Percentiles rank a stretch among this genome's conserved stretches.
These are phyloP conservation scores for Fraxinus greggii DNA, from an alignment of 305 asterid genomes.

Conservation along the genomic window DNA sequence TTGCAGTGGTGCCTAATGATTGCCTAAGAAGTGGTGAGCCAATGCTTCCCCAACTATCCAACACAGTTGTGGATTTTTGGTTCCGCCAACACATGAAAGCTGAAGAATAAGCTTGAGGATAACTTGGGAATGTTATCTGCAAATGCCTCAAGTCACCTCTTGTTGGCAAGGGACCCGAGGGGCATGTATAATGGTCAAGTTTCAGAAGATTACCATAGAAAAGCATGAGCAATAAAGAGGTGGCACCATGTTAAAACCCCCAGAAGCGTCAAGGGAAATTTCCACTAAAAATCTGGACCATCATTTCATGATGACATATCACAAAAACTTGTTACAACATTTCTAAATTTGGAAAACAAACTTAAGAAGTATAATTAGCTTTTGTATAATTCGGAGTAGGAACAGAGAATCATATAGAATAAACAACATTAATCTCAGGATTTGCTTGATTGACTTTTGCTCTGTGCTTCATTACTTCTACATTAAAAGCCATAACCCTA, in stretches of 20 bases:
- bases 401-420: neutral
- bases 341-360: neutral
- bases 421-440: constrained; percentile 7
- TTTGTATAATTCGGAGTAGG: neutral
- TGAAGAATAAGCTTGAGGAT: neutral
- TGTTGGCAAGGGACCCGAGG: neutral
- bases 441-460: constrained; percentile 4
- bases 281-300: neutral
- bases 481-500: constrained; percentile 1
- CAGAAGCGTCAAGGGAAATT: neutral
- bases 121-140: neutral
- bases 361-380: neutral
- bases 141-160: neutral
- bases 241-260: neutral
- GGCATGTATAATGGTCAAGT: neutral
- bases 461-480: neutral
- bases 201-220: neutral
- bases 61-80: neutral
- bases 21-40: neutral
- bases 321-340: neutral
- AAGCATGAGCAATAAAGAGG: neutral
- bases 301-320: neutral
- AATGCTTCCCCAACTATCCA: neutral
- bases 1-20: neutral
- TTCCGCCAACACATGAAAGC: neutral